Evolutionary conservation across 352 stramenopile species (phyloP).

Genomic region (Peronospora tabacina): DNA sequence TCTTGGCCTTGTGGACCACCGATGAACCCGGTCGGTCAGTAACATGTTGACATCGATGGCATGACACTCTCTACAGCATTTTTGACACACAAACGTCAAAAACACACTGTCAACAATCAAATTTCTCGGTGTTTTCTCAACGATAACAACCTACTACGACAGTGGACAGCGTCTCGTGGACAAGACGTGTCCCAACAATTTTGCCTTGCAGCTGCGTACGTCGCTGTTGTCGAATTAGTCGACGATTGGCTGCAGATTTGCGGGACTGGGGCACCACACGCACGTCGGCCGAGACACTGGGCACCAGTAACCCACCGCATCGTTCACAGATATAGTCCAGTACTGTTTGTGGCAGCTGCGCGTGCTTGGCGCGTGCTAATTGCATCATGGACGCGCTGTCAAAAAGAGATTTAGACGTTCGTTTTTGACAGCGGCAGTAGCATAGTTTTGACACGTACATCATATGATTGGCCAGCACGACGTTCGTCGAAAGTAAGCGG

Average conservation of each 20-base stretch:
- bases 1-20: slow-evolving; percentile 40
- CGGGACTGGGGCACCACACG: slow-evolving; percentile 38
- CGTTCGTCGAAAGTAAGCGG: slow-evolving; percentile 30
- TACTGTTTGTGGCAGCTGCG: slow-evolving; percentile 35
- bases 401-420: slow-evolving; percentile 4
- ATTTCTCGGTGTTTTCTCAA: not conserved
- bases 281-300: slow-evolving; percentile 47
- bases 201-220: slow-evolving; percentile 20
- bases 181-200: slow-evolving; percentile 10
- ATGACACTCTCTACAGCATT: slow-evolving; percentile 35
- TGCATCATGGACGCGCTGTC: slow-evolving; percentile 52
- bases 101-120: not conserved
- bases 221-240: slow-evolving; percentile 36
- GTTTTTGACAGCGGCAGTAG: not conserved
- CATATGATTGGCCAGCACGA: slow-evolving; percentile 43
- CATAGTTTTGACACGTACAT: slow-evolving; percentile 24
- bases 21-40: slow-evolving; percentile 42
- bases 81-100: slow-evolving; percentile 3
- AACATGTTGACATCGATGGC: slow-evolving; percentile 45
- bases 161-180: slow-evolving; percentile 29
- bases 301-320: slow-evolving; percentile 53
- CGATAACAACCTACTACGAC: slow-evolving; percentile 26
- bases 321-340: slow-evolving; percentile 63
- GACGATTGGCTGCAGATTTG: slow-evolving; percentile 41
- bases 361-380: slow-evolving; percentile 27